Conservation (phyloP, 2,329 filamentous ascomycete species). For the Fusarium buxicola region DNA sequence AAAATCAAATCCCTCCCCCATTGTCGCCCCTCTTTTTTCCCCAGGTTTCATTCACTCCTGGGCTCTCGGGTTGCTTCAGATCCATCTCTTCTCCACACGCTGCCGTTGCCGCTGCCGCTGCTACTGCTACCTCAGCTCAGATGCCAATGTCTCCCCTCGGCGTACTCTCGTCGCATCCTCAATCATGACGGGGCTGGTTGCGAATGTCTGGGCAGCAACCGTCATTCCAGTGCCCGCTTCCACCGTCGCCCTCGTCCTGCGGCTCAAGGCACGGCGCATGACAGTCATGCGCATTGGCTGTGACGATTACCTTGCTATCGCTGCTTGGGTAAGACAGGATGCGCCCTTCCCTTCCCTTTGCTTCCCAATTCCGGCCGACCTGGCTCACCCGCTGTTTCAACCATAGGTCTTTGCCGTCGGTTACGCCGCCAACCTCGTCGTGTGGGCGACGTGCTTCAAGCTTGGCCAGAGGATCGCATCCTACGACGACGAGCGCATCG, state of each 20-base stretch:
- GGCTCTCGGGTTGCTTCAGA: background rate
- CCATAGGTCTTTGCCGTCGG: constrained; percentile 28
- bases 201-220: constrained; percentile 39
- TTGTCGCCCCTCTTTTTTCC: constrained; percentile 28
- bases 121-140: background rate
- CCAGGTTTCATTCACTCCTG: constrained; percentile 2
- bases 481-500: constrained; percentile 11
- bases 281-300: constrained; percentile 36
- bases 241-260: constrained; percentile 26
- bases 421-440: constrained; percentile 26
- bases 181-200: constrained; percentile 34
- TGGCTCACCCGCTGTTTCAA: background rate
- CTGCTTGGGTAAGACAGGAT: constrained; percentile 27
- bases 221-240: constrained; percentile 36
- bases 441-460: constrained; percentile 26
- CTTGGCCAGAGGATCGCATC: constrained; percentile 30
- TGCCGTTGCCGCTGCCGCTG: background rate
- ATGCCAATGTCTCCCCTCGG: constrained; percentile 19
- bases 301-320: constrained; percentile 34
- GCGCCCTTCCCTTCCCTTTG: background rate
- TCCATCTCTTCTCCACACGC: background rate
- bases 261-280: constrained; percentile 39
- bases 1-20: background rate
- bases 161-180: constrained; percentile 1
- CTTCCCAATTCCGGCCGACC: background rate